Percentiles rank a stretch among this genome's conserved stretches.
Evolutionary conservation across 495 filamentous ascomycete genomes (phyloP).

Genomic region (Aspergillus avenaceus): DNA sequence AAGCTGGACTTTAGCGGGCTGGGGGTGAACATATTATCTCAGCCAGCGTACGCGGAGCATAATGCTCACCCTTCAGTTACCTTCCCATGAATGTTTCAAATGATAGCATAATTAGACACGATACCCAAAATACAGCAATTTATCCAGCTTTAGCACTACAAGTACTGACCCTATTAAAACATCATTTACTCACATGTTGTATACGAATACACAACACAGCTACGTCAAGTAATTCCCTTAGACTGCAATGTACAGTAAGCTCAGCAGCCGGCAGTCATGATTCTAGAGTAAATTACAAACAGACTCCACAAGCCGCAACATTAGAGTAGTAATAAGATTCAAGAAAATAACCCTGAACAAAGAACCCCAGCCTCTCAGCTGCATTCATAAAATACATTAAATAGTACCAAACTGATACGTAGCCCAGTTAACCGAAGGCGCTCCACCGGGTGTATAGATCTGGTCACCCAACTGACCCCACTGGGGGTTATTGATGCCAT

Average conservation of each 20-base stretch:
- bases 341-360: no score
- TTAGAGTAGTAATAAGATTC: background rate
- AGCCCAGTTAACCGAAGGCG: slow-evolving; percentile 60
- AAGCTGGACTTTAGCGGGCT: slow-evolving; percentile 77
- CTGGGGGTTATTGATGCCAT: slow-evolving; percentile 74
- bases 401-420: slow-evolving; percentile 56
- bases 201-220: background rate
- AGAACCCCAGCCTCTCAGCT: no score
- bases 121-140: slow-evolving; percentile 10
- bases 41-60: background rate
- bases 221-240: no score
- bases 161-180: background rate
- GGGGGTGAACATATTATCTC: slow-evolving; percentile 49
- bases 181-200: background rate
- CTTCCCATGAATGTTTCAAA: background rate
- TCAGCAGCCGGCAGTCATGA: no score
- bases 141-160: background rate
- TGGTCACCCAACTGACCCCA: slow-evolving; percentile 62
- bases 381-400: slow-evolving; percentile 5
- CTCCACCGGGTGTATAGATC: slow-evolving; percentile 59
- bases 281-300: no score
- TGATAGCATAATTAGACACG: slow-evolving; percentile 6
- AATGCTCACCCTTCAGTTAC: background rate
- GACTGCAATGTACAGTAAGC: no score
- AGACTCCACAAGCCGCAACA: no score